Conservation (phyloP, 2,329 filamentous ascomycete genomes). For the Hypoxylon sp. region DNA sequence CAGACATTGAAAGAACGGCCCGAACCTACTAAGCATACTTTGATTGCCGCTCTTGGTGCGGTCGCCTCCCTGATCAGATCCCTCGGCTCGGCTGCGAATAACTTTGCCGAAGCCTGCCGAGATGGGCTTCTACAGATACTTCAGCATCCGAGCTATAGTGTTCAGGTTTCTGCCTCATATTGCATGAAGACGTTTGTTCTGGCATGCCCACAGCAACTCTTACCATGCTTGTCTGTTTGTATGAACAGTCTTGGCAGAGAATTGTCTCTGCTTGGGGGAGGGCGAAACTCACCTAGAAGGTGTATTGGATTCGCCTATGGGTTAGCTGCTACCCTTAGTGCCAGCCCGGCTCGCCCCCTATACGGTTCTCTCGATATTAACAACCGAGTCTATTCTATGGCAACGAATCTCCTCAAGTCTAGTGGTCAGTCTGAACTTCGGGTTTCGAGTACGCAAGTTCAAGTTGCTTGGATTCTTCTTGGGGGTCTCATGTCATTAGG, state of each 20-base stretch:
- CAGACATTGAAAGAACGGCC: conserved; percentile 86
- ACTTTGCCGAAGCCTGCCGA: conserved; percentile 83
- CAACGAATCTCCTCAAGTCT: conserved; percentile 90
- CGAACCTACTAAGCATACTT: conserved; percentile 87
- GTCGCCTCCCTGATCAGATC: conserved; percentile 81
- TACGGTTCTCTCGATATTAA: conserved; percentile 97
- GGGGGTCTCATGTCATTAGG: conserved; percentile 96
- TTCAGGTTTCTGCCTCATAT: conserved; percentile 88
- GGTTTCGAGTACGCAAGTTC: conserved; percentile 92
- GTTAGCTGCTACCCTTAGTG: conserved; percentile 89
- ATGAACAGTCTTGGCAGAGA: conserved; percentile 96
- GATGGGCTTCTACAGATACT: conserved; percentile 91
- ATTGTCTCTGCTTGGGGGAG: conserved; percentile 78
- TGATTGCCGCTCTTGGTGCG: conserved; percentile 83
- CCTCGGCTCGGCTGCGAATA: conserved; percentile 83
- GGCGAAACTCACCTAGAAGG: conserved; percentile 80
- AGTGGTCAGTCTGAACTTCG: conserved; percentile 91
- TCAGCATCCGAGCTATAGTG: conserved; percentile 94
- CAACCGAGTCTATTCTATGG: conserved; percentile 88
- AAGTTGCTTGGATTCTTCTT: conserved; percentile 97
- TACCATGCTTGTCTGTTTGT: conserved; percentile 92
- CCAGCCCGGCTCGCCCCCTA: conserved; percentile 85
- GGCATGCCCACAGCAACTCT: conserved; percentile 89
- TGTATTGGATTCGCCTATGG: conserved; percentile 94
- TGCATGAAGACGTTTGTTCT: conserved; percentile 89